Evolutionary conservation across 2,329 filamentous ascomycete genomes (phyloP).

Genomic region (Drechmeria coniospora): DNA sequence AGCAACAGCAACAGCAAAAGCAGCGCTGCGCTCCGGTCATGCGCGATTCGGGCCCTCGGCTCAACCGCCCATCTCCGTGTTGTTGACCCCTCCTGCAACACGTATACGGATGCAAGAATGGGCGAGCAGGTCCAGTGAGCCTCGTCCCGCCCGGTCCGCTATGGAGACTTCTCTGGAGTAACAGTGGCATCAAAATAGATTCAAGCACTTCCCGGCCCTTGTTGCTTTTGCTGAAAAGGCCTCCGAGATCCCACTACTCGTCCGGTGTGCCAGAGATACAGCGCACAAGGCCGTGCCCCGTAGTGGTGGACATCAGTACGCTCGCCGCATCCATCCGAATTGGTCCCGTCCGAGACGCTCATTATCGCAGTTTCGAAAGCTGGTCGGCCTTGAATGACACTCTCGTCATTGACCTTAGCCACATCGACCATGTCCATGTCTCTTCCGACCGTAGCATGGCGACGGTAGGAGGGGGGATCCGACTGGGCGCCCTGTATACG

Average conservation of each 20-base stretch:
- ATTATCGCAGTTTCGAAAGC: conserved; percentile 13
- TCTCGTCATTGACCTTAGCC: conserved; percentile 7
- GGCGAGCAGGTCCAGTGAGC: conserved; percentile 5
- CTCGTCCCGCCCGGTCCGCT: neutral
- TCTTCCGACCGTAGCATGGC: conserved; percentile 3
- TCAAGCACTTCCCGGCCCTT: conserved; percentile 3
- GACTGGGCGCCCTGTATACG: conserved; percentile 7
- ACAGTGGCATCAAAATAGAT: neutral
- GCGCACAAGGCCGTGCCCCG: conserved; percentile 6
- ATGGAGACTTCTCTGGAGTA: neutral
- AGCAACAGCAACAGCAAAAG: no score
- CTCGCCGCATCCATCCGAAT: neutral
- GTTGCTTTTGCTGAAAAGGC: conserved; percentile 3
- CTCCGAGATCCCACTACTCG: conserved; percentile 4
- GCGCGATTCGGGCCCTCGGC: no score
- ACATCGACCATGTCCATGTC: conserved; percentile 7
- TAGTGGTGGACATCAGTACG: conserved; percentile 4
- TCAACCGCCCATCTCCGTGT: no score
- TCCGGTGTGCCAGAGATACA: conserved; percentile 4
- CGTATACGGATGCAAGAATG: conserved; percentile 4
- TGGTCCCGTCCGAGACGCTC: neutral
- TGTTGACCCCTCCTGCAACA: no score
- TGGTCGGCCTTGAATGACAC: conserved; percentile 5
- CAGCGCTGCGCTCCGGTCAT: no score
- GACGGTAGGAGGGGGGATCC: conserved; percentile 6